Percentiles rank a stretch among this genome's conserved stretches.
These are phyloP conservation scores for Myriosclerotinia scirpicola DNA, from an alignment of 2,329 filamentous ascomycete genomes.

Conservation along the genomic window DNA sequence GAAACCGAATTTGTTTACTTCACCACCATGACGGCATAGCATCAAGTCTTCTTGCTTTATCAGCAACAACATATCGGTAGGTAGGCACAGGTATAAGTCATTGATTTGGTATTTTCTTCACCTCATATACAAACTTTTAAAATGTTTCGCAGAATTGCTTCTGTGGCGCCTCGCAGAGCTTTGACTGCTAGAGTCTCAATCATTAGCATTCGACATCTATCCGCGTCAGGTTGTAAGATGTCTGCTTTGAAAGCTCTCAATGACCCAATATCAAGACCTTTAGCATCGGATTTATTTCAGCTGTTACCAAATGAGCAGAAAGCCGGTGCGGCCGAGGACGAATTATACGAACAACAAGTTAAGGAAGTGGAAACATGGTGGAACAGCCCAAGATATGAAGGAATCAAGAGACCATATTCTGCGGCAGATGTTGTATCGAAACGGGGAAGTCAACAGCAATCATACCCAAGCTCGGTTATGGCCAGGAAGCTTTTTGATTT, in stretches of 20 bases:
- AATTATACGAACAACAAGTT: conserved; percentile 79
- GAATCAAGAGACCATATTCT: conserved; percentile 89
- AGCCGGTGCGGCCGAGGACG: conserved; percentile 77
- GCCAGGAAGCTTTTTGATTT: conserved; percentile 92
- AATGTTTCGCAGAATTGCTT: conserved; percentile 39
- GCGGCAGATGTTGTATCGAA: conserved; percentile 92
- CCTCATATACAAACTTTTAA: conserved; percentile 24
- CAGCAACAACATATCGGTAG: conserved; percentile 3
- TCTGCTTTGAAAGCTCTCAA: conserved; percentile 32
- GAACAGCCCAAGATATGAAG: conserved; percentile 78
- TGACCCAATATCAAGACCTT: conserved; percentile 35
- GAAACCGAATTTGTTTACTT: neutral
- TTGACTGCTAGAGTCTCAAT: conserved; percentile 29
- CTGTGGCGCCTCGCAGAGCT: conserved; percentile 33
- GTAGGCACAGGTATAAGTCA: neutral
- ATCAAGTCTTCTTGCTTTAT: neutral
- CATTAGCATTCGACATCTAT: conserved; percentile 30
- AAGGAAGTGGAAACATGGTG: conserved; percentile 89
- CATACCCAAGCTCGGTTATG: conserved; percentile 91
- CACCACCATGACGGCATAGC: conserved; percentile 1
- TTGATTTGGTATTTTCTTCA: neutral
- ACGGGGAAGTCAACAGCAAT: conserved; percentile 80
- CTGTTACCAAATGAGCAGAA: conserved; percentile 77
- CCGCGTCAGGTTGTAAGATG: conserved; percentile 35
- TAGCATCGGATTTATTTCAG: conserved; percentile 74